Percentiles rank a stretch among this genome's conserved stretches.
Evolutionary conservation across 495 filamentous ascomycete genomes (phyloP).

Genomic region (Margaritispora aquatica): DNA sequence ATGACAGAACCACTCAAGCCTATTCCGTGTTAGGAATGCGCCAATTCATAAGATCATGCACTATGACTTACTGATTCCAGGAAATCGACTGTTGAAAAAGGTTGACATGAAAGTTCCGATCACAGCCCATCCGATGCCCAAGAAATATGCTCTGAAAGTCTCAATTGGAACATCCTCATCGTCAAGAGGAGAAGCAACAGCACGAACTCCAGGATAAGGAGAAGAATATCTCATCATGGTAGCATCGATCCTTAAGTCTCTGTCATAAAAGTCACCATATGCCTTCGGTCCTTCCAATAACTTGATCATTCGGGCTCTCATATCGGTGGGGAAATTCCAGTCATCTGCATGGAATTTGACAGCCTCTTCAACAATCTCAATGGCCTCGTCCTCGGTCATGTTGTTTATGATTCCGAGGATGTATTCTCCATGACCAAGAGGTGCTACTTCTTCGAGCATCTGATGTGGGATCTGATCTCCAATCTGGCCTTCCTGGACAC

Average conservation of each 20-base stretch:
- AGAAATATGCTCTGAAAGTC: conserved; percentile 34
- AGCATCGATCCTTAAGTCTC: conserved; percentile 32
- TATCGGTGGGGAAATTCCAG: conserved; percentile 31
- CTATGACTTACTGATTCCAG: conserved; percentile 27
- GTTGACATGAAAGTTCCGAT: conserved; percentile 33
- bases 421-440: conserved; percentile 32
- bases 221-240: conserved; percentile 34
- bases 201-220: conserved; percentile 41
- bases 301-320: conserved; percentile 27
- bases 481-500: conserved; percentile 7
- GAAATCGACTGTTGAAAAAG: conserved; percentile 36
- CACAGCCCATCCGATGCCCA: conserved; percentile 33
- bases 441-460: conserved; percentile 31
- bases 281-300: conserved; percentile 26
- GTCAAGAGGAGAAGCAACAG: conserved; percentile 33
- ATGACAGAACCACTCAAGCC: conserved; percentile 30
- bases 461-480: conserved; percentile 30
- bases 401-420: conserved; percentile 32
- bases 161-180: conserved; percentile 28
- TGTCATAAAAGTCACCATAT: conserved; percentile 33
- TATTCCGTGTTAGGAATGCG: conserved; percentile 1
- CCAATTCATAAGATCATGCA: no score
- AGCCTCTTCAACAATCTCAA: conserved; percentile 27
- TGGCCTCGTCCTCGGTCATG: conserved; percentile 31
- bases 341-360: conserved; percentile 31